Evolutionary conservation across 2,329 filamentous ascomycete species (phyloP).

Genomic region (Clonostachys rosea): DNA sequence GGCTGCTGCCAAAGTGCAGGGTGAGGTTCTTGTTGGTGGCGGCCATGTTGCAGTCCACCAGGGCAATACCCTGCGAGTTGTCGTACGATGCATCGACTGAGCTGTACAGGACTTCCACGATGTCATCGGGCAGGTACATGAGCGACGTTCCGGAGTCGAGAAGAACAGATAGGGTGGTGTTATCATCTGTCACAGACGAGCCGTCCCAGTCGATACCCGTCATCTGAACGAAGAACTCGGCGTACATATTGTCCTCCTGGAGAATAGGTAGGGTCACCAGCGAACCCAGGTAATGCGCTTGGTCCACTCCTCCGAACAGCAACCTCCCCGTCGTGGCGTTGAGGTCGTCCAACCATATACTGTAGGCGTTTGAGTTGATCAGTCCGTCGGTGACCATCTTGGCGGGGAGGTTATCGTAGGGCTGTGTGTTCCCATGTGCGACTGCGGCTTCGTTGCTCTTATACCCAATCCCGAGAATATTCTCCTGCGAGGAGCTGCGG

Average conservation of each 20-base stretch:
- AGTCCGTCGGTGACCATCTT: slow-evolving; percentile 55
- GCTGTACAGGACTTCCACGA: slow-evolving; percentile 50
- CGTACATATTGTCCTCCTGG: slow-evolving; percentile 28
- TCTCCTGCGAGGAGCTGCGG: slow-evolving; percentile 53
- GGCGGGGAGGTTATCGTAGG: slow-evolving; percentile 67
- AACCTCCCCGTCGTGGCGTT: slow-evolving; percentile 61
- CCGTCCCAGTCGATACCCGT: slow-evolving; percentile 48
- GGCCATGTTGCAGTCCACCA: slow-evolving; percentile 55
- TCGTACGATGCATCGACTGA: slow-evolving; percentile 57
- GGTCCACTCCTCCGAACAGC: slow-evolving; percentile 72
- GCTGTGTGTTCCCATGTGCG: slow-evolving; percentile 40
- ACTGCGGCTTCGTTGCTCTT: slow-evolving; percentile 72
- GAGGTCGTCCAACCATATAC: slow-evolving; percentile 71
- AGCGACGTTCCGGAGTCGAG: slow-evolving; percentile 69
- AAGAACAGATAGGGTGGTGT: slow-evolving; percentile 56
- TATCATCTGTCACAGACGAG: slow-evolving; percentile 28
- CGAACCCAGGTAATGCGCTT: slow-evolving; percentile 55
- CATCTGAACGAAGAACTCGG: slow-evolving; percentile 66
- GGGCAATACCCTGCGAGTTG: slow-evolving; percentile 44
- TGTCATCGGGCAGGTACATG: slow-evolving; percentile 58
- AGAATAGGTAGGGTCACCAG: slow-evolving; percentile 67
- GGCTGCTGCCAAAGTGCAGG: slow-evolving; percentile 47
- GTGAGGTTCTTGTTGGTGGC: slow-evolving; percentile 32
- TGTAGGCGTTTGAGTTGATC: slow-evolving; percentile 66
- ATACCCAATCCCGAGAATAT: slow-evolving; percentile 86